phyloP scores from a whole-genome alignment of 768 basidiomycete species.

The Grammothele lineata region DNA sequence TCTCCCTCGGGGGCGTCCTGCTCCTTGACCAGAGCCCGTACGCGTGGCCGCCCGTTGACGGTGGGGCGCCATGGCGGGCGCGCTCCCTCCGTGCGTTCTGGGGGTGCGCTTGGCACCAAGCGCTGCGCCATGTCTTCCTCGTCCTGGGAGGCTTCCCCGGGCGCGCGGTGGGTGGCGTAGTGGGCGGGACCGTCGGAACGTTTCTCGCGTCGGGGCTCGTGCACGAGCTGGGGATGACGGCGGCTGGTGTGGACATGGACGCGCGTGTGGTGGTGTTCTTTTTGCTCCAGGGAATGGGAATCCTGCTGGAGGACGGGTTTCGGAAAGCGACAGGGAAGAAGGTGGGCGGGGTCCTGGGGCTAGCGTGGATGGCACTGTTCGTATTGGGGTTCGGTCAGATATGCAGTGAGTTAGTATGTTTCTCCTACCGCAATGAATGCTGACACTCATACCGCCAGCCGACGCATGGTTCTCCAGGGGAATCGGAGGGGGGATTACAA shows the following conservation, averaged over 20 bases:
- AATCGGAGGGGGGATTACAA: slow-evolving; percentile 63
- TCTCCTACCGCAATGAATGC: slow-evolving; percentile 1
- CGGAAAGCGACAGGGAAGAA: slow-evolving; percentile 48
- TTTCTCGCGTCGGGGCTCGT: slow-evolving; percentile 75
- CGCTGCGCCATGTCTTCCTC: slow-evolving; percentile 67
- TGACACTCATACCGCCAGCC: slow-evolving; percentile 32
- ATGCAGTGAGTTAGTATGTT: slow-evolving; percentile 43
- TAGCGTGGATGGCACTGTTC: slow-evolving; percentile 65
- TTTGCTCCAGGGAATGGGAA: slow-evolving; percentile 55
- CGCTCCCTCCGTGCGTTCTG: slow-evolving; percentile 71
- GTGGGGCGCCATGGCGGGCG: slow-evolving; percentile 60
- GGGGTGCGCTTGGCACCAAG: slow-evolving; percentile 76
- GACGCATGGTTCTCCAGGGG: slow-evolving; percentile 73
- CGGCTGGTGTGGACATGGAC: slow-evolving; percentile 59
- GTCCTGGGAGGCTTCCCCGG: slow-evolving; percentile 69
- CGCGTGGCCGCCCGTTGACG: slow-evolving; percentile 71
- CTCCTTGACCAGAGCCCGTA: slow-evolving; percentile 47
- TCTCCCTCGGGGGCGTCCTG: slow-evolving; percentile 57
- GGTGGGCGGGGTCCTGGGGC: slow-evolving; percentile 56
- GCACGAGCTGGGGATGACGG: slow-evolving; percentile 65
- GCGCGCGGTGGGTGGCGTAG: slow-evolving; percentile 43
- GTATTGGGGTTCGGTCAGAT: slow-evolving; percentile 62
- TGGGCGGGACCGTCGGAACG: slow-evolving; percentile 66
- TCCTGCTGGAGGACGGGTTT: slow-evolving; percentile 64
- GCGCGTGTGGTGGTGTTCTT: slow-evolving; percentile 61